Percentiles rank a stretch among this genome's conserved stretches.
phyloP scores from a whole-genome alignment of 805 yeast species.

The Saccharomycopsis oosterbeekiorum region DNA sequence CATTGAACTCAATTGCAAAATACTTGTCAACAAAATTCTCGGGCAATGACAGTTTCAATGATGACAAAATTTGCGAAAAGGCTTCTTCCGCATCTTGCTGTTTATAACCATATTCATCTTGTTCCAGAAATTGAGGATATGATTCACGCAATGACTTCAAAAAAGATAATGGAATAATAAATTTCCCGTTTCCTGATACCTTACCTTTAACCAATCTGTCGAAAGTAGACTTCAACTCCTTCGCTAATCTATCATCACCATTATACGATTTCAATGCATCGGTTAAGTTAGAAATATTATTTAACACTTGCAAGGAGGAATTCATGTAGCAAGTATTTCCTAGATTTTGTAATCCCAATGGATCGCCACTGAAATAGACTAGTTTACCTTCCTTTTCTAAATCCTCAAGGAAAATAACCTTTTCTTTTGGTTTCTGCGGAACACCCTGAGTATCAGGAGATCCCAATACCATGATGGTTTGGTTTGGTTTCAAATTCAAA shows the following conservation, averaged over 20 bases:
- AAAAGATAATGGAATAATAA: slow-evolving; percentile 62
- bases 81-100: slow-evolving; percentile 99
- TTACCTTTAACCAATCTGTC: slow-evolving; percentile 29
- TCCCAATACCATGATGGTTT: slow-evolving; percentile 81
- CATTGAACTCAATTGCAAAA: slow-evolving; percentile 58
- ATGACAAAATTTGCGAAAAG: slow-evolving; percentile 63
- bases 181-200: slow-evolving; percentile 25
- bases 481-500: slow-evolving; percentile 52
- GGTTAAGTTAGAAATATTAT: slow-evolving; percentile 73
- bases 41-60: slow-evolving; percentile 39
- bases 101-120: slow-evolving; percentile 58
- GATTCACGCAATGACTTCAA: slow-evolving; percentile 52
- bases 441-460: slow-evolving; percentile 56
- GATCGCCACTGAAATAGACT: slow-evolving; percentile 36
- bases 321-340: slow-evolving; percentile 95
- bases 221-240: slow-evolving; percentile 40
- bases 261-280: slow-evolving; percentile 51
- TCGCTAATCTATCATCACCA: slow-evolving; percentile 33
- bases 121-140: slow-evolving; percentile 87
- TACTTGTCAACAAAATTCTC: slow-evolving; percentile 41
- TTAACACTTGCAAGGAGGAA: slow-evolving; percentile 82
- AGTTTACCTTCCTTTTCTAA: slow-evolving; percentile 26
- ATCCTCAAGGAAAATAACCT: slow-evolving; percentile 61
- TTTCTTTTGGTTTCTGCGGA: slow-evolving; percentile 37
- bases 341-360: slow-evolving; percentile 86